Percentiles rank a stretch among this genome's conserved stretches.
Evolutionary conservation across 306 rosid genomes (phyloP).

Genomic region (Glycine latifolia): DNA sequence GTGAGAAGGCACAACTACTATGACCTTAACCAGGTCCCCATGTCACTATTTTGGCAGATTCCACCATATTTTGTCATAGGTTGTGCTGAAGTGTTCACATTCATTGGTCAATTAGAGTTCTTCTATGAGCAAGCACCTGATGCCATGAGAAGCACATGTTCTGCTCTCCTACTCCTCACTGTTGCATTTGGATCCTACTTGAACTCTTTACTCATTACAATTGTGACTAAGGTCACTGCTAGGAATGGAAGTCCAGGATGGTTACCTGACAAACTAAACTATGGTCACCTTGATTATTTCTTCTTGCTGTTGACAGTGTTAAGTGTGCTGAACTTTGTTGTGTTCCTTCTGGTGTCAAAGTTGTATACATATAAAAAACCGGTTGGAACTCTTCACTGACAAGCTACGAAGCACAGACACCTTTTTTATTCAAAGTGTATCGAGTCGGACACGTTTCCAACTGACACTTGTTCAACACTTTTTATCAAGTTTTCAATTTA

Average conservation of each 20-base stretch:
- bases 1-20: slow-evolving; percentile 63
- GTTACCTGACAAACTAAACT: slow-evolving; percentile 73
- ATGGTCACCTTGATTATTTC: slow-evolving; percentile 77
- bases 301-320: slow-evolving; percentile 70
- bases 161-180: slow-evolving; percentile 78
- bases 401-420: too few species aligned
- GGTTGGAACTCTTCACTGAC: neutral
- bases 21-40: slow-evolving; percentile 54
- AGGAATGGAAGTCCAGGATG: slow-evolving; percentile 66
- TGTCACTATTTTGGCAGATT: slow-evolving; percentile 81
- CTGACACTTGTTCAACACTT: too few species aligned
- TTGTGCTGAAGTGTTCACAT: slow-evolving; percentile 77
- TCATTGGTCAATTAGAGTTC: slow-evolving; percentile 78
- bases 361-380: slow-evolving; percentile 63
- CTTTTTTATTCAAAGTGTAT: too few species aligned
- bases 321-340: slow-evolving; percentile 62
- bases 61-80: slow-evolving; percentile 80
- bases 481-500: too few species aligned
- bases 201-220: slow-evolving; percentile 73
- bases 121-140: slow-evolving; percentile 84
- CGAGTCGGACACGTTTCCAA: too few species aligned
- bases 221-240: slow-evolving; percentile 59
- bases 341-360: slow-evolving; percentile 59
- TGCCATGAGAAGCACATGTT: slow-evolving; percentile 83
- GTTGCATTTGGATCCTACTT: slow-evolving; percentile 75